phyloP scores from a whole-genome alignment of 2,329 filamentous ascomycete genomes.

The Dothideomycetes sp. region DNA sequence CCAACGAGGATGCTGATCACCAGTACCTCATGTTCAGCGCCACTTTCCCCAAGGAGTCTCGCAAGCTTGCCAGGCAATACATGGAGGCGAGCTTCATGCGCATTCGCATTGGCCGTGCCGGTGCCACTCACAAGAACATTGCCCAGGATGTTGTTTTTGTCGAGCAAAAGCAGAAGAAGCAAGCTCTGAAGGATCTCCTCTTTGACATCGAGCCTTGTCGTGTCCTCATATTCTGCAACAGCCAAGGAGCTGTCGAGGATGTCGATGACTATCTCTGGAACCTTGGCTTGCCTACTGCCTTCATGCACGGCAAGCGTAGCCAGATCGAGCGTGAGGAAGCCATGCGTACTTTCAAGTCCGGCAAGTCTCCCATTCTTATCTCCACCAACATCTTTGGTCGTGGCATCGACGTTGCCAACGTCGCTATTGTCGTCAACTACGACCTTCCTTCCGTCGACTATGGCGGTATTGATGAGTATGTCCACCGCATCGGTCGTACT shows the following conservation, averaged over 20 bases:
- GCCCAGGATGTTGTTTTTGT: slow-evolving; percentile 63
- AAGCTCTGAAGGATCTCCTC: slow-evolving; percentile 64
- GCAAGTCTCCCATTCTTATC: slow-evolving; percentile 68
- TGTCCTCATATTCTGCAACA: slow-evolving; percentile 86
- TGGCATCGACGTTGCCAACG: slow-evolving; percentile 78
- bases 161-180: slow-evolving; percentile 57
- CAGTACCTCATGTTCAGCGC: slow-evolving; percentile 81
- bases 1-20: slow-evolving; percentile 64
- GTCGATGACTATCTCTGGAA: slow-evolving; percentile 86
- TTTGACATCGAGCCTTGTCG: slow-evolving; percentile 60
- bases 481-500: slow-evolving; percentile 91
- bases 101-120: slow-evolving; percentile 78
- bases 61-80: slow-evolving; percentile 66
- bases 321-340: slow-evolving; percentile 89
- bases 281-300: slow-evolving; percentile 67
- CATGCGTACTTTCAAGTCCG: slow-evolving; percentile 72
- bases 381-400: slow-evolving; percentile 81
- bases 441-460: slow-evolving; percentile 66
- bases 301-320: slow-evolving; percentile 78
- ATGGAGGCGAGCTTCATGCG: slow-evolving; percentile 66
- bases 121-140: slow-evolving; percentile 75
- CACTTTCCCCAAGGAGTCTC: slow-evolving; percentile 76
- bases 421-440: slow-evolving; percentile 89
- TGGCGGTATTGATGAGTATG: slow-evolving; percentile 89
- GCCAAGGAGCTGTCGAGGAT: slow-evolving; percentile 66